Evolutionary conservation across 768 basidiomycete genomes (phyloP), one percentile per base, ranked within the genome.

Genomic region (Lactarius trivialis): DNA sequence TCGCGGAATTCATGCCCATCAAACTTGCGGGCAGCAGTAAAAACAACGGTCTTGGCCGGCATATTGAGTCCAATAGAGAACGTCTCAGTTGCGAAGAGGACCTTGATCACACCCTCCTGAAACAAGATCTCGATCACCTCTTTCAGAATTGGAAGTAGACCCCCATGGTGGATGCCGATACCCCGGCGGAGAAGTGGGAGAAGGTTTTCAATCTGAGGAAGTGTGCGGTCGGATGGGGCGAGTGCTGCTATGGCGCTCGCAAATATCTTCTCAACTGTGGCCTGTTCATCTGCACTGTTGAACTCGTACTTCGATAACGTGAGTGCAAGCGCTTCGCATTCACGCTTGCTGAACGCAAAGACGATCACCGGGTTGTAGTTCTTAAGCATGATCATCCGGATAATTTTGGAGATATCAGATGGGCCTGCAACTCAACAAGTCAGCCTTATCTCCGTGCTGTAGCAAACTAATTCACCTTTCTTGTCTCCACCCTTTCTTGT

Each of bases 1-100:
- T 92, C 92, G 30, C 97, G 82, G 77, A 97, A 97, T 69, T 95
- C 93, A 49, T 84, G 85, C 0, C 97, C 97, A 72, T 99, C 97
- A 69, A 94, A 98, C 76, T 99, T 99, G 67, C 93, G 86, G 3
- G 93, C 88, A 0, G 88, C 83, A 0, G 93, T 97, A 78, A 99
- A 99, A 26, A 99, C 96, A 53, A 99, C 97, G 3, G 97, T 98
- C 78, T 98, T 98, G 19, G 97, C 97, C 12, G 97, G 97, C 97
- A 99, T 99, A 75, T 99, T 99, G 49, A 99, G 79, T 39, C 92
- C 93, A 61, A 97, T 97, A 17, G 95, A 96, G 76, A 98, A 98
- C 0, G 97, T 99, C 76, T 99, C 97, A 0, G 97, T 99, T 7
- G 97, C 97, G 70, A 98, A 99, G 43, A 99, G 83, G 34, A 93